Conservation (phyloP, 1,139 yeast species). For the Pneumocystis wakefieldiae region DNA sequence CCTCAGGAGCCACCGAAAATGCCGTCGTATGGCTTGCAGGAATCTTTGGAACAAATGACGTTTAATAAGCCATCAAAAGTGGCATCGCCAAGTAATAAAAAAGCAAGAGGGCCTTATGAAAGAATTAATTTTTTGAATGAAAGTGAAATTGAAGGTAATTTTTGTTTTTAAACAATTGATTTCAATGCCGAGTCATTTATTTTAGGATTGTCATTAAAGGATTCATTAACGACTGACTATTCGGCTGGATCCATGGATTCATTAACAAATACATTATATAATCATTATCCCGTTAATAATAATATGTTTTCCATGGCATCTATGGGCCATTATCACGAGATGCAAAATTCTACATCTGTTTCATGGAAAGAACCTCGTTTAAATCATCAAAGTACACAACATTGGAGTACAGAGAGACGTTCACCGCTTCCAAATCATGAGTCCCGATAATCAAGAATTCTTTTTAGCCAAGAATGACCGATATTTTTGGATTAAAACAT, state of each 20-base stretch:
- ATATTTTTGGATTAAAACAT: no score
- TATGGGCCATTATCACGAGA: neutral
- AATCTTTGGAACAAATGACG: neutral
- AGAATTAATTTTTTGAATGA: neutral
- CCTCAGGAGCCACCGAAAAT: neutral
- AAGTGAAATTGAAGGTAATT: slow-evolving; percentile 1
- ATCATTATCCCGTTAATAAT: neutral
- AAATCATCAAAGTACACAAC: no score
- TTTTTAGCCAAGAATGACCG: no score
- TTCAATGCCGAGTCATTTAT: neutral
- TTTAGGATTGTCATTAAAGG: neutral
- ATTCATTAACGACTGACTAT: neutral
- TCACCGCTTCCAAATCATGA: no score
- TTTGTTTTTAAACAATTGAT: neutral
- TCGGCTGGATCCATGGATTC: neutral
- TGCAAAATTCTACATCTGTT: neutral
- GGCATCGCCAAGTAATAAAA: no score
- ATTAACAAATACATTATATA: neutral
- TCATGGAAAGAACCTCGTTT: neutral
- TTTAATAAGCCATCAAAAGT: neutral
- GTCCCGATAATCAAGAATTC: no score
- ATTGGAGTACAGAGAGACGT: no score
- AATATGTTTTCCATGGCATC: neutral
- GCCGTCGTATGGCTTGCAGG: neutral
- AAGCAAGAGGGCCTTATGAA: neutral